A percentile compares a stretch with the other conserved stretches of the same genome.
phyloP scores from a whole-genome alignment of 2,329 filamentous ascomycete genomes.

The Colletotrichum graminicola region DNA sequence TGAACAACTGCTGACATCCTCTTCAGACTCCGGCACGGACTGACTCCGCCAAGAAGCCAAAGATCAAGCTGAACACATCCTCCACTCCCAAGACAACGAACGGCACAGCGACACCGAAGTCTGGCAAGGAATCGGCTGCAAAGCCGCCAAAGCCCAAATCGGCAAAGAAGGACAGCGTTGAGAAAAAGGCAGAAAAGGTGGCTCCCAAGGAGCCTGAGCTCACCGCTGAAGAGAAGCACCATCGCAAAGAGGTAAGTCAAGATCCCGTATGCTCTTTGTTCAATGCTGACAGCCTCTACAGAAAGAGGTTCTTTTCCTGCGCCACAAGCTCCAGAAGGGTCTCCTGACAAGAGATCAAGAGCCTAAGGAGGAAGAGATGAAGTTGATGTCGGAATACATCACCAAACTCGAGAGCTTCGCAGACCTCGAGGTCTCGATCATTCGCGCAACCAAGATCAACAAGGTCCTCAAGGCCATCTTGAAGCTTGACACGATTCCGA shows the following conservation, averaged over 20 bases:
- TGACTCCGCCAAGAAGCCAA: conserved; percentile 76
- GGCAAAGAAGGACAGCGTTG: conserved; percentile 63
- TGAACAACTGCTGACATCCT: neutral
- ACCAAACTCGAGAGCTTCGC: conserved; percentile 82
- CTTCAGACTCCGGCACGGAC: conserved; percentile 67
- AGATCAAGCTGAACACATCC: conserved; percentile 74
- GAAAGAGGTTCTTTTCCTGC: conserved; percentile 89
- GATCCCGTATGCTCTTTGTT: neutral
- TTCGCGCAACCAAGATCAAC: conserved; percentile 95
- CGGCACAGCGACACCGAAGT: conserved; percentile 67
- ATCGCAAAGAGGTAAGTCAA: conserved; percentile 68
- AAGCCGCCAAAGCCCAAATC: conserved; percentile 69
- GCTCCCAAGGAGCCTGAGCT: conserved; percentile 68
- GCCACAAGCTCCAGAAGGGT: conserved; percentile 94
- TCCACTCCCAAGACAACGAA: conserved; percentile 78
- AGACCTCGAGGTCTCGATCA: conserved; percentile 89
- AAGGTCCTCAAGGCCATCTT: conserved; percentile 96
- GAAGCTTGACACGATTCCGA: conserved; percentile 86
- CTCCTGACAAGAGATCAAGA: conserved; percentile 86
- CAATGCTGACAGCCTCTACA: conserved; percentile 55
- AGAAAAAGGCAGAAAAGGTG: conserved; percentile 68
- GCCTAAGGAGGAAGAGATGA: conserved; percentile 89
- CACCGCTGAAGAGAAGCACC: conserved; percentile 67
- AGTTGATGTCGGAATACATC: conserved; percentile 80
- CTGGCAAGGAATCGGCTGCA: conserved; percentile 64